Evolutionary conservation across 2,329 filamentous ascomycete species (phyloP).

Genomic region (Fusarium chuoi): DNA sequence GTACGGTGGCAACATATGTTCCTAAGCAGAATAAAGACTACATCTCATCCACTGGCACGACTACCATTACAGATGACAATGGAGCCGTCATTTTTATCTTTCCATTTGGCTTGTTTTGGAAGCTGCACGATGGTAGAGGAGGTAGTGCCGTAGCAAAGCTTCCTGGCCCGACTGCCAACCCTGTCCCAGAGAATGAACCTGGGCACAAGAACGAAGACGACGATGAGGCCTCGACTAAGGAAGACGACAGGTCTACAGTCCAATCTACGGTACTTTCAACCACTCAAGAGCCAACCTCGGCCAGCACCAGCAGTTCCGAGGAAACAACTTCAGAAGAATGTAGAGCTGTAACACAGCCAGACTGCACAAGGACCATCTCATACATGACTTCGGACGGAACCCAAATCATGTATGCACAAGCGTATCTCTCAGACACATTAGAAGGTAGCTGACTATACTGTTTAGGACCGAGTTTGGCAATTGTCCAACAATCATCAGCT

Average conservation of each 20-base stretch:
- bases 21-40: background rate
- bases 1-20: background rate
- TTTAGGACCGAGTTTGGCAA: background rate
- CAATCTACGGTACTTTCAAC: rapidly evolving
- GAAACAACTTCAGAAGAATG: background rate
- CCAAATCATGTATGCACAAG: background rate
- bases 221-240: background rate
- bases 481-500: background rate
- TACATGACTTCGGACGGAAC: background rate
- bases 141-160: background rate
- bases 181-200: background rate
- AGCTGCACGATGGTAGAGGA: background rate
- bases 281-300: background rate
- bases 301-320: background rate
- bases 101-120: slow-evolving; percentile 1
- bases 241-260: background rate
- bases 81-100: background rate
- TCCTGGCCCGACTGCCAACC: background rate
- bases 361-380: background rate
- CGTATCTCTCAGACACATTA: rapidly evolving
- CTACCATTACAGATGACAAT: background rate
- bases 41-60: background rate
- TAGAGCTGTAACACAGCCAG: background rate
- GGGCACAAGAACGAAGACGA: background rate
- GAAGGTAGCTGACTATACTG: background rate